phyloP scores from a whole-genome alignment of 345 rosid species.

The Tarenaya hassleriana region DNA sequence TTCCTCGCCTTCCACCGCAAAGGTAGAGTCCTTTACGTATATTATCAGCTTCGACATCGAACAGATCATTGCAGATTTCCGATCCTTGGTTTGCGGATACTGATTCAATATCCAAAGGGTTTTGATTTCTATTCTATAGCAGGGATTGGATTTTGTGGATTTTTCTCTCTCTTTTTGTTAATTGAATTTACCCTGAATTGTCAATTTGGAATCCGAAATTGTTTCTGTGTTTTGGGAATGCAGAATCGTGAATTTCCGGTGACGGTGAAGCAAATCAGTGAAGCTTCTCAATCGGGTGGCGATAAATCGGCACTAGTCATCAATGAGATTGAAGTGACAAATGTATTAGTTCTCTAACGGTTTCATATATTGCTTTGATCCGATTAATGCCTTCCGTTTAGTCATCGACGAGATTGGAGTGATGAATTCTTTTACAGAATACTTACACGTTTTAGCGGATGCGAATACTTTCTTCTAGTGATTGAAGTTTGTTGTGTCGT shows the following conservation, averaged over 20 bases:
- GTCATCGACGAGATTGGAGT: constrained; percentile 53
- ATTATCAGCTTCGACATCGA: background rate
- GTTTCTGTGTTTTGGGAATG: background rate
- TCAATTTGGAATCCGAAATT: background rate
- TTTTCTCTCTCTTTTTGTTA: background rate
- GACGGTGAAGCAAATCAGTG: constrained; percentile 82
- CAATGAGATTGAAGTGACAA: constrained; percentile 52
- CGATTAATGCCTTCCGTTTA: too few species aligned
- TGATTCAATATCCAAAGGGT: background rate
- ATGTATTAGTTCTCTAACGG: too few species aligned
- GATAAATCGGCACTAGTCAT: constrained; percentile 66
- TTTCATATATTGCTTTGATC: too few species aligned
- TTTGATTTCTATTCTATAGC: too few species aligned
- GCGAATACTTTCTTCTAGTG: too few species aligned
- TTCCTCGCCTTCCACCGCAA: constrained; percentile 43
- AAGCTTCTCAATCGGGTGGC: constrained; percentile 62
- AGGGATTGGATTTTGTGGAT: background rate
- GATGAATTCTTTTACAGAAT: too few species aligned
- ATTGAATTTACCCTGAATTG: background rate
- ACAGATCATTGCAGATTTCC: background rate
- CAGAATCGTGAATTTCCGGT: constrained; percentile 68
- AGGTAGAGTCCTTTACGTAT: constrained; percentile 31
- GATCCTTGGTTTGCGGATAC: background rate
- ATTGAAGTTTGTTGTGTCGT: background rate
- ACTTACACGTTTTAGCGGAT: too few species aligned